phyloP scores from a whole-genome alignment of 768 basidiomycete genomes.

The Russula sp. region DNA sequence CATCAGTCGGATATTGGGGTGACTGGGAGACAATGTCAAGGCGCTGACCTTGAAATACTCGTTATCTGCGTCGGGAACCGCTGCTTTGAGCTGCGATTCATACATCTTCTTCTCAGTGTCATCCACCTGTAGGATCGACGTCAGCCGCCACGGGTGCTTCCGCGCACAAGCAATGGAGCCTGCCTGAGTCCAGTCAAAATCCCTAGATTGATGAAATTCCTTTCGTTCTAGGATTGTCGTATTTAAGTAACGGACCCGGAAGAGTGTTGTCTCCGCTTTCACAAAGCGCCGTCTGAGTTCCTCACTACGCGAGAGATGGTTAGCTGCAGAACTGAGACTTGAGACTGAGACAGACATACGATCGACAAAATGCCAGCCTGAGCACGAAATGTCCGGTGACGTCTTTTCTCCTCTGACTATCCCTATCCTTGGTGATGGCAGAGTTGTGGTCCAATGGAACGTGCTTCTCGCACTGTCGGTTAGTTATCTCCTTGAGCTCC shows the following conservation, averaged over 20 bases:
- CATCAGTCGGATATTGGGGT: background rate
- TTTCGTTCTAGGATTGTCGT: conserved; percentile 53
- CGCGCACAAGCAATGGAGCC: conserved; percentile 22
- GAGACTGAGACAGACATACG: conserved; percentile 52
- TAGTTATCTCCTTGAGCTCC: conserved; percentile 62
- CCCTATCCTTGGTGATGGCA: conserved; percentile 41
- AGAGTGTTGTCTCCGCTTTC: conserved; percentile 82
- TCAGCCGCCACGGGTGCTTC: conserved; percentile 2
- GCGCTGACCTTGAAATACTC: conserved; percentile 68
- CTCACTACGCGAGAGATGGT: conserved; percentile 47
- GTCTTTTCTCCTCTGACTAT: conserved; percentile 71
- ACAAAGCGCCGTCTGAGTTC: conserved; percentile 85
- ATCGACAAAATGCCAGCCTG: conserved; percentile 90
- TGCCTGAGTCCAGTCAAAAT: conserved; percentile 64
- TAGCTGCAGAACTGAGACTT: background rate
- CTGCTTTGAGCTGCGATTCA: conserved; percentile 43
- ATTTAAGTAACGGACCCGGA: conserved; percentile 71
- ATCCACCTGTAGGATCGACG: conserved; percentile 42
- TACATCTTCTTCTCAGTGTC: conserved; percentile 49
- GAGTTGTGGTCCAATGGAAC: conserved; percentile 60
- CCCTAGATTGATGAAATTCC: conserved; percentile 56
- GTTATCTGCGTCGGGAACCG: conserved; percentile 32
- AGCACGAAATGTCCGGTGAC: conserved; percentile 92
- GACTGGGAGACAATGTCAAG: background rate
- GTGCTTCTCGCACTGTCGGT: conserved; percentile 63